Base-by-base conservation (phyloP, 345 rosid genomes). In the Erysimum cheiranthoides region DNA sequence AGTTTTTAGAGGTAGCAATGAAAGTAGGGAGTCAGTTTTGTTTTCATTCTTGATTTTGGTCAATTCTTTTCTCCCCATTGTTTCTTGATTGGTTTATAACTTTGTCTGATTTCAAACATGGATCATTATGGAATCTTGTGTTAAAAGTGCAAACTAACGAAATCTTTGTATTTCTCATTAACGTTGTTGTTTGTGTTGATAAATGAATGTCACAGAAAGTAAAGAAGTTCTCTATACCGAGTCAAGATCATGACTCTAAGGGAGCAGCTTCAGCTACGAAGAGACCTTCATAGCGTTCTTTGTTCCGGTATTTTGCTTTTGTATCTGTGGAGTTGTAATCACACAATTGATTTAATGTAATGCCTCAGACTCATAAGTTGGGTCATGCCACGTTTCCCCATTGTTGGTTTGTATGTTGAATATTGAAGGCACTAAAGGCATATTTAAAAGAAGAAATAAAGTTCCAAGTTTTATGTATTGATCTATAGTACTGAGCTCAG, bases 161-260 rank as follows among this genome's bases (percentile, higher is more conserved):
- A n/a, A n/a, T 36, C 6, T 38, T 27, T 62, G 17, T 35, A 10
- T 5, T 71, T 27, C 18, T 8, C 42, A 8, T 6, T 31, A 51
- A 72, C 49, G n/a, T 18, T 7, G 43, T 2, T 25, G 16, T 4
- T 66, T 28, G 47, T 45, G 60, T 5, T 8, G 63, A 31, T 0
- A 52, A 40, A 69, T 57, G 58, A 25, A 18, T 32, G 49, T 56
- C 7, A 16, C 88, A 90, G 94, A 87, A 89, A 74, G 94, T 90
- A 79, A 86, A 83, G 81, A 89, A 82, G 61, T 90, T 93, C 76
- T 80, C 84, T 1, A 67, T 90, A 62, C 88, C 83, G 40, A 74
- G 85, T 28, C 83, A 81, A 68, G 81, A 78, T 5, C 51, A 43
- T 5, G 81, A 77, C 27, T 43, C 45, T 14, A 74, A 34, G 58